Conservation (phyloP, 768 basidiomycete genomes). For the Boletus huronensis region DNA sequence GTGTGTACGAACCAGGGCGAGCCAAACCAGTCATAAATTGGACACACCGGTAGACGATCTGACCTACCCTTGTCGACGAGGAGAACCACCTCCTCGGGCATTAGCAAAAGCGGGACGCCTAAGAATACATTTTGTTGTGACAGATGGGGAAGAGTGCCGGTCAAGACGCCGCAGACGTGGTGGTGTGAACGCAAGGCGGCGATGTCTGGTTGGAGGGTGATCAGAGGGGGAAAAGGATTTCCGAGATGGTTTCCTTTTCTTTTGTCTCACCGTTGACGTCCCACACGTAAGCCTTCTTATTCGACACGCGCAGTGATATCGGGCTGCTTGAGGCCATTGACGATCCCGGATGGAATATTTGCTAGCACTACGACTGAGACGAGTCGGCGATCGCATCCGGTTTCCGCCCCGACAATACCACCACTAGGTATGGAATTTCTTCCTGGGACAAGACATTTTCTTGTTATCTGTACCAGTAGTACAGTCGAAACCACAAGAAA, state of each 20-base stretch:
- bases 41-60: too few species aligned
- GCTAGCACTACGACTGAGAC: not conserved
- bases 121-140: slow-evolving; percentile 97
- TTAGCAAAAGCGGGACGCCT: slow-evolving; percentile 82
- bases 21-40: not conserved
- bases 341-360: not conserved
- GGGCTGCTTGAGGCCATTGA: slow-evolving; percentile 14
- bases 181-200: slow-evolving; percentile 75
- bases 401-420: slow-evolving; percentile 15
- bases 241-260: not conserved
- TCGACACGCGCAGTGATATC: slow-evolving; percentile 69
- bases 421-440: not conserved
- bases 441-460: not conserved
- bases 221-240: not conserved
- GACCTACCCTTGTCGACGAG: slow-evolving; percentile 73
- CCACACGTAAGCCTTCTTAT: slow-evolving; percentile 86
- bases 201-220: slow-evolving; percentile 53
- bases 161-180: slow-evolving; percentile 78
- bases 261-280: slow-evolving; percentile 64
- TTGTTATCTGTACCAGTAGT: not conserved
- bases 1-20: slow-evolving; percentile 31
- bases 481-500: not conserved
- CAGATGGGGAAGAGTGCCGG: slow-evolving; percentile 90
- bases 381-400: slow-evolving; percentile 1
- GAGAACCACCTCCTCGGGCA: slow-evolving; percentile 90